Percentiles rank a stretch among this genome's conserved stretches.
Conservation (phyloP, 352 stramenopile genomes). For the Phytophthora pini region DNA sequence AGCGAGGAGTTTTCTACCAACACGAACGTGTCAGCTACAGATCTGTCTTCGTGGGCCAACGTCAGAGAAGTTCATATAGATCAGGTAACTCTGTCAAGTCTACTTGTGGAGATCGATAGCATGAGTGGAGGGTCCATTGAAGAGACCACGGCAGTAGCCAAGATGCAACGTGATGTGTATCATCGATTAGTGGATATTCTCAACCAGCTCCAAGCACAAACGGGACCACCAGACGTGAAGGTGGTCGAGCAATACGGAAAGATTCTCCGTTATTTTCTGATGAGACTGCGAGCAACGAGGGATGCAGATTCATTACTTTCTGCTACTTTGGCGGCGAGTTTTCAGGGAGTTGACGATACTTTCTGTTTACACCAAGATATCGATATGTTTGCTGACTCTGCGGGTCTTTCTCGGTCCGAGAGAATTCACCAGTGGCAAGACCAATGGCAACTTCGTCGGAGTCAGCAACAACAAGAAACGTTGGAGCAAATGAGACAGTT, state of each 20-base stretch:
- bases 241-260: not conserved
- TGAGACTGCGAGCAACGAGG: not conserved
- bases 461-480: conserved; percentile 15
- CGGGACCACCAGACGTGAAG: not conserved
- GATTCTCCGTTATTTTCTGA: conserved; percentile 12
- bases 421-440: conserved; percentile 15
- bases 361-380: conserved; percentile 14
- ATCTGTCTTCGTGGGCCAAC: not conserved
- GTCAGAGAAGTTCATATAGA: not conserved
- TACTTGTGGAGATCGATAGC: conserved; percentile 5
- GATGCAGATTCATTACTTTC: not conserved
- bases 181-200: conserved; percentile 11
- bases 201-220: conserved; percentile 6
- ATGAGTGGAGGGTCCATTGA: conserved; percentile 2
- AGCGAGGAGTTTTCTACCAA: too few species aligned
- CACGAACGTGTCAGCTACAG: too few species aligned
- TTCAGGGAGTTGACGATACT: conserved; percentile 11
- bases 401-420: not conserved
- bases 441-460: conserved; percentile 4
- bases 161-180: conserved; percentile 18
- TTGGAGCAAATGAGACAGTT: conserved; percentile 10
- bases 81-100: not conserved
- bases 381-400: conserved; percentile 4
- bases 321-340: conserved; percentile 8
- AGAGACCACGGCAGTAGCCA: not conserved